Conservation (phyloP, 2,329 filamentous ascomycete genomes). For the Talaromyces pinophilus region DNA sequence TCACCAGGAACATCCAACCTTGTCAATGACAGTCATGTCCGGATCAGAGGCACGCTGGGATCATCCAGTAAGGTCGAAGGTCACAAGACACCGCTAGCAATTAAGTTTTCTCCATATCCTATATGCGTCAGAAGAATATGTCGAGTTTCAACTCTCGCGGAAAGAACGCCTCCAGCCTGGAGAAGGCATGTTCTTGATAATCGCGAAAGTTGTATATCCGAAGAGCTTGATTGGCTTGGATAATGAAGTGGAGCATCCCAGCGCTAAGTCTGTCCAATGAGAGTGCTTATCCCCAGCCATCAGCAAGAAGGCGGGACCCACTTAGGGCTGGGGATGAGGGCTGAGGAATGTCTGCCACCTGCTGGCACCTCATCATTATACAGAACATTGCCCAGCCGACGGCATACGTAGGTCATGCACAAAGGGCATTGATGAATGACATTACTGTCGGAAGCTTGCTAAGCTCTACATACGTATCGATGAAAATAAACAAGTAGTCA, state of each 20-base stretch:
- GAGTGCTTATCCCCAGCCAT: background rate
- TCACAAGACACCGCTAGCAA: background rate
- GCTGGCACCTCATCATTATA: background rate
- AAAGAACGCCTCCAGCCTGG: background rate
- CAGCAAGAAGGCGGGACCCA: background rate
- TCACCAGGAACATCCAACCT: background rate
- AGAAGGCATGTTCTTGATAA: background rate
- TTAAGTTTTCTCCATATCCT: background rate
- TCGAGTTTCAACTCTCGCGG: background rate
- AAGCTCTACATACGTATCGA: background rate
- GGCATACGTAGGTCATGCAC: background rate
- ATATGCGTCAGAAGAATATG: background rate
- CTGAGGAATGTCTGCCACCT: constrained; percentile 13
- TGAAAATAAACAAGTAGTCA: background rate
- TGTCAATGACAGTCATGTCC: background rate
- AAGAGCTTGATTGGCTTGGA: background rate
- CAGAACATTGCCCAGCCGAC: background rate
- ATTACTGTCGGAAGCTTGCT: background rate
- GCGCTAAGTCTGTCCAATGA: background rate
- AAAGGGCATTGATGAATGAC: too few species aligned
- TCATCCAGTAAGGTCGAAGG: background rate
- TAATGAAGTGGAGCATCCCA: background rate
- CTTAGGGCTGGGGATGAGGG: constrained; percentile 1
- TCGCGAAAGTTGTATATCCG: background rate
- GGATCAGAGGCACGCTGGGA: background rate